These are phyloP conservation scores for Onygenales sp. DNA, from an alignment of 2,329 filamentous ascomycete genomes.

Conservation along the genomic window DNA sequence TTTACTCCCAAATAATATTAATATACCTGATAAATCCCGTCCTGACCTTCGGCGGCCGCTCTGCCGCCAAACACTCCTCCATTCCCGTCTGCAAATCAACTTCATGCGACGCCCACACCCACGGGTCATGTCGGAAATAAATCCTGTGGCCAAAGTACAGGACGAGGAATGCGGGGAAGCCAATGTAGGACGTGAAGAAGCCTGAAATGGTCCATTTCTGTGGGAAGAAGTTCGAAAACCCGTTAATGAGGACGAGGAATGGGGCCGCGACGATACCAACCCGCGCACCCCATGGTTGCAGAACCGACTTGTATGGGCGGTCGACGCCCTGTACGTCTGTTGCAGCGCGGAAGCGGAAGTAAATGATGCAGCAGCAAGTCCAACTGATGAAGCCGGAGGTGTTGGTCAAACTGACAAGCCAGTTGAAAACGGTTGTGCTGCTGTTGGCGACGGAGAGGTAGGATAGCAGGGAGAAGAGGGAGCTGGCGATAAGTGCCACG, in stretches of 20 bases:
- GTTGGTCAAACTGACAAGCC: constrained; percentile 62
- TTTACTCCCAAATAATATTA: constrained; percentile 10
- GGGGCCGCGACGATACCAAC: constrained; percentile 43
- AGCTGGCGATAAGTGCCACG: constrained; percentile 47
- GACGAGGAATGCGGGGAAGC: constrained; percentile 50
- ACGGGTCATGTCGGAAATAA: constrained; percentile 38
- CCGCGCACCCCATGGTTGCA: constrained; percentile 58
- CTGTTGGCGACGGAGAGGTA: constrained; percentile 56
- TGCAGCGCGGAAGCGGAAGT: constrained; percentile 50
- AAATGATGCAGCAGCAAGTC: constrained; percentile 55
- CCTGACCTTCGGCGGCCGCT: constrained; percentile 21
- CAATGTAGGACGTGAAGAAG: constrained; percentile 61
- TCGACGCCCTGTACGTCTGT: constrained; percentile 35
- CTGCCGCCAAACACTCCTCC: constrained; percentile 44
- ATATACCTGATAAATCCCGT: constrained; percentile 8
- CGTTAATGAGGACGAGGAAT: constrained; percentile 63
- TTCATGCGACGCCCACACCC: constrained; percentile 39
- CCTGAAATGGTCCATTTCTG: constrained; percentile 51
- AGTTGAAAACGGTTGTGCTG: constrained; percentile 54
- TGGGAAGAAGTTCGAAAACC: constrained; percentile 65
- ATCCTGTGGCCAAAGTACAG: constrained; percentile 47
- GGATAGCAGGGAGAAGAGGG: constrained; percentile 52
- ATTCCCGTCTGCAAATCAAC: constrained; percentile 46
- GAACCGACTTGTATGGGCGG: constrained; percentile 43
- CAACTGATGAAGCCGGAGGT: constrained; percentile 63